Base-by-base conservation (phyloP, 257 asterid genomes). In the Solanum chiquidenum region DNA sequence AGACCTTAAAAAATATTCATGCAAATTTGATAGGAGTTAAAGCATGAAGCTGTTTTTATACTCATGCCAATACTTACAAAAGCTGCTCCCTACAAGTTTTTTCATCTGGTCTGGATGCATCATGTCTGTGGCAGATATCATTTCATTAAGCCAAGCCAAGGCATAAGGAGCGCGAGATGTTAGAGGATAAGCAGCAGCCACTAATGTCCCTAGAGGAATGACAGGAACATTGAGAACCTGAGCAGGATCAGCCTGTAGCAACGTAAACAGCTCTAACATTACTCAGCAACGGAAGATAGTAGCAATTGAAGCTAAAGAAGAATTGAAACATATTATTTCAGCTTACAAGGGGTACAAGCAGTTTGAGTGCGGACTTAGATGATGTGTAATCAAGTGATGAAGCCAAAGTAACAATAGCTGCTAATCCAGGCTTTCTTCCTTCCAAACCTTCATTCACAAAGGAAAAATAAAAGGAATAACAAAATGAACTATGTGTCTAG, bases 121-220 rank as follows among this genome's bases (percentile, higher is more conserved):
- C 99, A 97, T 97, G 89, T 95, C 97, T 90, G 94, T 91, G 74
- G 99, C 98, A 21, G 99, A 93, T 91, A 97, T 96, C 89, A 94
- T 88, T 89, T 95, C 96, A 91, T 95, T 95, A 88, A 97, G 91
- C 99, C 98, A 96, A 76, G 98, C 91, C 87, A 96, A 90, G 88
- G 92, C 93, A 89, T 92, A 97, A 88, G 99, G 98, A 9, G 99
- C 98, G 31, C 93, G 92, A 34, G 99, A 97, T 52, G 98, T 88
- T 86, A 97, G 96, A 89, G 99, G 99, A 92, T 96, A 95, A 83
- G 98, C 94, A 84, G 99, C 98, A 85, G 98, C 89, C 6, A 96
- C 90, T 75, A 97, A 92, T 89, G 98, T 94, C 84, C 99, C 98
- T 91, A 97, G 79, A 86, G 99, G 99, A 91, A 97, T 93, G 83